Evolutionary conservation across 192 early-diverging fungal genomes (phyloP).

Genomic region (Linnemannia zychae): DNA sequence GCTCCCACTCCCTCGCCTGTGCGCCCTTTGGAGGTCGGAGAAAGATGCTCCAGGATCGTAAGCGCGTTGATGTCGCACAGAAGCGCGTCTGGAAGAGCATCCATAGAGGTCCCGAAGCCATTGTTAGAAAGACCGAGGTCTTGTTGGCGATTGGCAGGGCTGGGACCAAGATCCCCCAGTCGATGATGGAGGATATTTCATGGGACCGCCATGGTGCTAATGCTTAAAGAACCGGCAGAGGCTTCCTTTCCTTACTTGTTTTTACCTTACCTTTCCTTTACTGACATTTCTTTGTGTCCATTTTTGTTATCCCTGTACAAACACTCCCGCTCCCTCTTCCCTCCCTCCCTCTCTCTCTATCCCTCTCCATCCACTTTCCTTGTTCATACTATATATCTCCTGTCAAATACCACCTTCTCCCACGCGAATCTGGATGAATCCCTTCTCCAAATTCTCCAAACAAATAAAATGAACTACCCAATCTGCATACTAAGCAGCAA

Average conservation of each 20-base stretch:
- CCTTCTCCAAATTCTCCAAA: no score
- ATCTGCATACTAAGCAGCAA: no score
- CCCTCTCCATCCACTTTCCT: background rate
- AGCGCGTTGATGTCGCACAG: conserved; percentile 11
- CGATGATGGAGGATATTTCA: conserved; percentile 31
- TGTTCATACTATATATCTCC: background rate
- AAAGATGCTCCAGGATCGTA: conserved; percentile 29
- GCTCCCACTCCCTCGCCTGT: conserved; percentile 23
- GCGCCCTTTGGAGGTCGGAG: conserved; percentile 43
- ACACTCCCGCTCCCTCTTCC: background rate
- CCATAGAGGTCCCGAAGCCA: conserved; percentile 6
- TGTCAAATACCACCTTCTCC: background rate
- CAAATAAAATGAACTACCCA: no score
- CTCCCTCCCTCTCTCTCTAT: background rate
- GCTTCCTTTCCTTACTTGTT: background rate
- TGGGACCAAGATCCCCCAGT: conserved; percentile 25
- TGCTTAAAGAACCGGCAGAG: background rate
- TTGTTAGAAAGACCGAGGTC: conserved; percentile 36
- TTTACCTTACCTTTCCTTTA: no score
- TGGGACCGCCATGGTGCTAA: conserved; percentile 33
- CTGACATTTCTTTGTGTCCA: conserved; percentile 1
- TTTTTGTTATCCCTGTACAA: background rate
- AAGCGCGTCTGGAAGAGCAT: conserved; percentile 36
- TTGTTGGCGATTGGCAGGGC: conserved; percentile 31
- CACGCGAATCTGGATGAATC: no score